A percentile compares a stretch with the other conserved stretches of the same genome.
phyloP scores from a whole-genome alignment of 805 yeast genomes.

The Metschnikowia reukaufii region DNA sequence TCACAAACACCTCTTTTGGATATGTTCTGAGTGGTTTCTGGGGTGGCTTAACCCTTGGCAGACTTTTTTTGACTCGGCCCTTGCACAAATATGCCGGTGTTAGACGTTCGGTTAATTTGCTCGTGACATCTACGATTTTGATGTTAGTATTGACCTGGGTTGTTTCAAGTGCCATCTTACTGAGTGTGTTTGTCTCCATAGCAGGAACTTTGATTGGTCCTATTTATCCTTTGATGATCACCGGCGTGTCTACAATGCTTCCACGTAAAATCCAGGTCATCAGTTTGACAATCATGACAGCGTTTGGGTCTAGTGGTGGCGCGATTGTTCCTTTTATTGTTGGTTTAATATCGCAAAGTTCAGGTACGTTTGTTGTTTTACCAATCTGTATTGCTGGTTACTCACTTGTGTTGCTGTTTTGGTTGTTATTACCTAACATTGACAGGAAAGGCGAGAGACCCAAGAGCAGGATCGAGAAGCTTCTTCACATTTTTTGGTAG shows the following conservation, averaged over 20 bases:
- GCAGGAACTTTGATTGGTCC: slow-evolving; percentile 25
- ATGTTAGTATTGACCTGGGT: slow-evolving; percentile 21
- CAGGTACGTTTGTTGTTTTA: slow-evolving; percentile 26
- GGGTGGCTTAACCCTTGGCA: slow-evolving; percentile 27
- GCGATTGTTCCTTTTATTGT: slow-evolving; percentile 26
- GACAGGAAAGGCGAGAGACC: slow-evolving; percentile 10
- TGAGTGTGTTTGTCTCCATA: slow-evolving; percentile 20
- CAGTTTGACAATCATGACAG: slow-evolving; percentile 25
- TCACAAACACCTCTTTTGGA: slow-evolving; percentile 20
- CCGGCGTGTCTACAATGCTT: slow-evolving; percentile 21
- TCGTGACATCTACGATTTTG: slow-evolving; percentile 15
- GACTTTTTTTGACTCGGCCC: slow-evolving; percentile 21
- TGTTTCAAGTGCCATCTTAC: slow-evolving; percentile 14
- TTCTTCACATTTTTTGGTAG: slow-evolving; percentile 8
- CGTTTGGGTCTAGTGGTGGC: slow-evolving; percentile 28
- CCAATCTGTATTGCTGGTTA: slow-evolving; percentile 24
- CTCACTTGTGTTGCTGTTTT: slow-evolving; percentile 18
- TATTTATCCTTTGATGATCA: slow-evolving; percentile 25
- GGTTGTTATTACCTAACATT: slow-evolving; percentile 21
- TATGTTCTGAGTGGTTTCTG: slow-evolving; percentile 27
- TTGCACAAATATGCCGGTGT: slow-evolving; percentile 21
- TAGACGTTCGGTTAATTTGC: slow-evolving; percentile 16
- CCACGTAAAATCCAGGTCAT: slow-evolving; percentile 27
- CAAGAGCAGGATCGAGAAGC: background rate
- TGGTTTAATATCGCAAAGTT: slow-evolving; percentile 24